Percentiles rank a stretch among this genome's conserved stretches.
These are phyloP conservation scores for Wickerhamia fluorescens DNA, from an alignment of 805 yeast genomes.

Conservation along the genomic window DNA sequence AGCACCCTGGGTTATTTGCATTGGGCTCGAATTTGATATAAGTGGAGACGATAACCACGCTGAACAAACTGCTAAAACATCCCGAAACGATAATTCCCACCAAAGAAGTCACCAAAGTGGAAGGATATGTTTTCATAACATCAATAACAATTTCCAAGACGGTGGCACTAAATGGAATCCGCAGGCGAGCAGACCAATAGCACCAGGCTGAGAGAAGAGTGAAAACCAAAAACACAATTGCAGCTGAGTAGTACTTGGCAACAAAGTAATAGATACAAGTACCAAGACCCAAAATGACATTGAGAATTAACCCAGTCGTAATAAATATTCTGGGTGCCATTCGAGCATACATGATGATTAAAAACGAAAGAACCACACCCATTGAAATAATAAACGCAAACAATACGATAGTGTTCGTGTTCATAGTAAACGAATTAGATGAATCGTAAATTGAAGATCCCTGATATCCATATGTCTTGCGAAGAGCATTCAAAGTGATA, in stretches of 20 bases:
- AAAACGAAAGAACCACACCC: slow-evolving; percentile 49
- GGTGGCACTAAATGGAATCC: slow-evolving; percentile 71
- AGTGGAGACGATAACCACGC: slow-evolving; percentile 63
- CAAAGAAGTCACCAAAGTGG: slow-evolving; percentile 54
- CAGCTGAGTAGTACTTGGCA: slow-evolving; percentile 70
- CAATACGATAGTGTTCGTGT: slow-evolving; percentile 68
- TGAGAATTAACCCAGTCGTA: slow-evolving; percentile 57
- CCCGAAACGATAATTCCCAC: slow-evolving; percentile 55
- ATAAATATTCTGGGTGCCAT: slow-evolving; percentile 62
- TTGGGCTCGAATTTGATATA: slow-evolving; percentile 72
- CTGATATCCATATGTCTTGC: slow-evolving; percentile 43
- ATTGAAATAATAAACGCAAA: slow-evolving; percentile 59
- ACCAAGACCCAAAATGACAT: slow-evolving; percentile 63
- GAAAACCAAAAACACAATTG: slow-evolving; percentile 64
- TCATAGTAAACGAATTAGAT: slow-evolving; percentile 51
- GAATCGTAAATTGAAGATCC: slow-evolving; percentile 59
- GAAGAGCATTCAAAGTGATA: slow-evolving; percentile 60
- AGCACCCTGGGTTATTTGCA: slow-evolving; percentile 45
- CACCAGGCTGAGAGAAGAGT: slow-evolving; percentile 58
- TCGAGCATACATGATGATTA: slow-evolving; percentile 57
- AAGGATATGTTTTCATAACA: slow-evolving; percentile 68
- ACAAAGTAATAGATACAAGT: slow-evolving; percentile 70
- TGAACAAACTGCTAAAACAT: slow-evolving; percentile 58
- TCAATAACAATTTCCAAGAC: slow-evolving; percentile 67
- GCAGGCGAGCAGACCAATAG: slow-evolving; percentile 62